phyloP scores from a whole-genome alignment of 2,329 filamentous ascomycete species.

The Monosporascus ibericus region DNA sequence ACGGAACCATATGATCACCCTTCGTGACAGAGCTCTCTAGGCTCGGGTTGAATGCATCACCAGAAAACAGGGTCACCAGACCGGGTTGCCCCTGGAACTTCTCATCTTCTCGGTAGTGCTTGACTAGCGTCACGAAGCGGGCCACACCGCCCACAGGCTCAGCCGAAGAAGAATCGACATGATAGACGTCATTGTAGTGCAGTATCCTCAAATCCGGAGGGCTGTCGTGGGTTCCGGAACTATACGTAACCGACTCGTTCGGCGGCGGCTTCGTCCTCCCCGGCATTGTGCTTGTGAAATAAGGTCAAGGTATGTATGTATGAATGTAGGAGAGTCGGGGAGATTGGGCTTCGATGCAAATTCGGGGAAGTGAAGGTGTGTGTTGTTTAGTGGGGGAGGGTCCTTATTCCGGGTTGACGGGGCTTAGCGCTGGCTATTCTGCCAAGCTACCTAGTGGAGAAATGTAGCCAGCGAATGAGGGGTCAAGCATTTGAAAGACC shows the following conservation, averaged over 20 bases:
- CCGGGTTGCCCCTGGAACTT: slow-evolving; percentile 58
- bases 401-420: neutral
- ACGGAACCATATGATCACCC: slow-evolving; percentile 82
- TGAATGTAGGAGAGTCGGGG: neutral
- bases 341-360: neutral
- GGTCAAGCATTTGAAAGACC: no score
- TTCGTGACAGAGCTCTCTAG: slow-evolving; percentile 86
- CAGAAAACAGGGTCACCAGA: slow-evolving; percentile 77
- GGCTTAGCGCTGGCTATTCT: neutral
- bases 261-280: slow-evolving; percentile 22
- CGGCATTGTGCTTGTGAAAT: slow-evolving; percentile 14
- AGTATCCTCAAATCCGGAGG: slow-evolving; percentile 71
- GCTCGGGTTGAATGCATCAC: slow-evolving; percentile 88
- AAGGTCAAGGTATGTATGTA: neutral
- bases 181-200: slow-evolving; percentile 94
- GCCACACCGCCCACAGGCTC: slow-evolving; percentile 79
- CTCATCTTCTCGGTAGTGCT: slow-evolving; percentile 63
- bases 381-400: neutral
- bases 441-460: no score
- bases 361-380: neutral
- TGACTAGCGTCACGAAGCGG: slow-evolving; percentile 72
- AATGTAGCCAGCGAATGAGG: no score
- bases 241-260: slow-evolving; percentile 25
- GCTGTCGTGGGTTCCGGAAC: slow-evolving; percentile 24
- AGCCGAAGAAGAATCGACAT: slow-evolving; percentile 67